phyloP scores from a whole-genome alignment of 169 alveolate species.

The Plasmodium berghei region DNA sequence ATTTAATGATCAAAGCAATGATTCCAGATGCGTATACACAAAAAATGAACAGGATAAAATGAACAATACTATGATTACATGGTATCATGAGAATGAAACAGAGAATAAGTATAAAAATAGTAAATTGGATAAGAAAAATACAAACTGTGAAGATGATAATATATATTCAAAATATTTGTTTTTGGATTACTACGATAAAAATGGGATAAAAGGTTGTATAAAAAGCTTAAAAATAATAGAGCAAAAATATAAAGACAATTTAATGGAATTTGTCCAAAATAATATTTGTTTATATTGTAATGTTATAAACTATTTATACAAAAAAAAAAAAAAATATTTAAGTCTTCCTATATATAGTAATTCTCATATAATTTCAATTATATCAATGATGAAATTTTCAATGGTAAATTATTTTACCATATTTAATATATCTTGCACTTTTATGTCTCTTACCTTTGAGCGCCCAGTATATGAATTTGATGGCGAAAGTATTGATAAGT shows the following conservation, averaged over 20 bases:
- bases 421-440: conserved; percentile 51
- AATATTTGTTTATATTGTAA: conserved; percentile 64
- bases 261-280: conserved; percentile 48
- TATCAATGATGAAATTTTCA: conserved; percentile 51
- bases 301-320: conserved; percentile 58
- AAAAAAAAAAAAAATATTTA: conserved; percentile 37
- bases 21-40: too few relatives aligned
- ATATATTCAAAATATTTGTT: not conserved
- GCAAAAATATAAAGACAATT: conserved; percentile 23
- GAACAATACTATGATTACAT: not conserved
- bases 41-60: not conserved
- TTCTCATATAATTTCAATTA: conserved; percentile 28
- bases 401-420: conserved; percentile 52
- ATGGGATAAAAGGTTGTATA: conserved; percentile 29
- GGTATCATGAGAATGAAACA: not conserved
- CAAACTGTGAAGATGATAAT: not conserved
- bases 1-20: too few relatives aligned
- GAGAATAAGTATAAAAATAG: not conserved
- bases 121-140: not conserved
- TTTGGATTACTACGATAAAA: conserved; percentile 3
- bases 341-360: conserved; percentile 36
- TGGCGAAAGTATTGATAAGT: conserved; percentile 14
- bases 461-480: conserved; percentile 46
- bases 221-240: conserved; percentile 17
- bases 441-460: conserved; percentile 68